Evolutionary conservation across 768 basidiomycete genomes (phyloP), one percentile per base, ranked within the genome.

Genomic region (Clitopilus passeckerianus): DNA sequence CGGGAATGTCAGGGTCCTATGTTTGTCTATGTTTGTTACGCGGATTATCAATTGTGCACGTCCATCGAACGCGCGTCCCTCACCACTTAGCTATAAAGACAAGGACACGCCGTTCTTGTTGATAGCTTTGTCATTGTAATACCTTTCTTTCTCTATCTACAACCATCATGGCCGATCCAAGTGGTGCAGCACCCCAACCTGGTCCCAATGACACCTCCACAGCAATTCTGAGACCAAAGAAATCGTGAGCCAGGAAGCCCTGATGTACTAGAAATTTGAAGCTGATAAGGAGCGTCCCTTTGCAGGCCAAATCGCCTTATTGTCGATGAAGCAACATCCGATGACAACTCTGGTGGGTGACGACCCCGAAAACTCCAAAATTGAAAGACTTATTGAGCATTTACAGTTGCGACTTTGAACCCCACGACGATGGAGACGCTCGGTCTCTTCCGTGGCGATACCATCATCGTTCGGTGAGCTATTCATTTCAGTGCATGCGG

Each of bases 391-490:
- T 50, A 50, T 23, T n/a, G 46, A 58, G 54, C 52, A 55, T 58
- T n/a, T 54, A 7, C 57, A 90, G 96, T 98, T 65, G 96, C 95
- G 59, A 96, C 93, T 24, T 80, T 98, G 37, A 93, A 96, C 79
- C 95, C 97, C 53, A 88, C 88, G 41, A 99, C 96, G 35, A 98
- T 98, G 95, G 97, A 98, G 77, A 71, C 80, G 8, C 85, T 99
- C 56, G 86, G 87, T 61, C 84, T 99, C 61, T 99, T 98, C 84
- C 86, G 95, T 58, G 97, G 97, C 18, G 97, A 99, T 72, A 98
- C 96, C 15, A 89, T 97, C 72, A 95, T 96, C 64, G 84, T 95
- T 64, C 83, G 92, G 94, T 95, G 69, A n/a, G 54, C 15, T 30
- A 1, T 6, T 6, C 6, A 43, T 7, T 30, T 41, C 34, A 6